Conservation (phyloP, 192 early-diverging fungal species). For the Podila clonocystis region DNA sequence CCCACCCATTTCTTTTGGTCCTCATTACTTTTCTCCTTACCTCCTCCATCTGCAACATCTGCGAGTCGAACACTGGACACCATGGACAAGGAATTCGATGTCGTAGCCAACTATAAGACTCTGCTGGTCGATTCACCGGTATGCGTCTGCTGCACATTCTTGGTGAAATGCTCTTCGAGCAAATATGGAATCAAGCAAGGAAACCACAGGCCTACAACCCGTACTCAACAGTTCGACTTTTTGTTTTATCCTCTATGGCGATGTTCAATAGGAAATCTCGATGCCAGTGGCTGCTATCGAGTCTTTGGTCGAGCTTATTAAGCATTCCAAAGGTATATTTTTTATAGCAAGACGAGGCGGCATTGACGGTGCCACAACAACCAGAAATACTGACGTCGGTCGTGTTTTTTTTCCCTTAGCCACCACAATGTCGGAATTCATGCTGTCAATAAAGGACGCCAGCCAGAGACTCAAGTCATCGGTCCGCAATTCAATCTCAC, state of each 20-base stretch:
- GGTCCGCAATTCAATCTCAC: conserved; percentile 78
- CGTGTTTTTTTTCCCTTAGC: conserved; percentile 53
- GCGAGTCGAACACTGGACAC: not conserved
- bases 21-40: not conserved
- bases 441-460: conserved; percentile 76
- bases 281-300: conserved; percentile 82
- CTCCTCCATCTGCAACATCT: not conserved
- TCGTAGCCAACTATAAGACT: conserved; percentile 46
- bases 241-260: not conserved
- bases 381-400: too few species aligned
- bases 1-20: too few species aligned
- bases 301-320: conserved; percentile 74
- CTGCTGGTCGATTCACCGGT: conserved; percentile 42
- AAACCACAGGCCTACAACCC: not conserved
- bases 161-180: too few species aligned
- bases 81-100: conserved; percentile 40
- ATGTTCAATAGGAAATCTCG: conserved; percentile 63
- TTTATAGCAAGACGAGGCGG: not conserved
- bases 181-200: too few species aligned
- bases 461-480: conserved; percentile 73
- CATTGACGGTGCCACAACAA: too few species aligned
- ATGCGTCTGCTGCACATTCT: not conserved
- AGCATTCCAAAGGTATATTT: conserved; percentile 61
- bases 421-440: conserved; percentile 90
- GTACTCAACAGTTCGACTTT: not conserved